Conservation (phyloP, 2,329 filamentous ascomycete species). For the Magnaporthiopsis rhizophila region DNA sequence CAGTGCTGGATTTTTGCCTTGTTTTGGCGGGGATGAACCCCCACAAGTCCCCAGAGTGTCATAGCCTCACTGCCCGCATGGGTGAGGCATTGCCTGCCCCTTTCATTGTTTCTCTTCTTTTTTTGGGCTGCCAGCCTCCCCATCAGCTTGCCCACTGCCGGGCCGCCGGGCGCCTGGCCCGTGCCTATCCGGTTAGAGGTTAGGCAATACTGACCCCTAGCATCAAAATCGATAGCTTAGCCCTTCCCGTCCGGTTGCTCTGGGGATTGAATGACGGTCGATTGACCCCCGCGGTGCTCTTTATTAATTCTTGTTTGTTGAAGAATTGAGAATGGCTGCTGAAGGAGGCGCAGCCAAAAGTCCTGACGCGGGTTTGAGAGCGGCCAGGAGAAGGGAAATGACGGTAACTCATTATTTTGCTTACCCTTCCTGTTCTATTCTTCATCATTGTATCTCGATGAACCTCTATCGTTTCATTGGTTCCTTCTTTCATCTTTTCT, state of each 20-base stretch:
- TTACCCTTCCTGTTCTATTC: not conserved
- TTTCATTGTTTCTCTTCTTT: not conserved
- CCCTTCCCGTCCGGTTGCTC: not conserved
- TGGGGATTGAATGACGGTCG: not conserved
- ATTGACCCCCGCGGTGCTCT: no score
- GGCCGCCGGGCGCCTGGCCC: no score
- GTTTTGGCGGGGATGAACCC: no score
- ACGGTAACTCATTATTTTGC: not conserved
- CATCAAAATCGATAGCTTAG: not conserved
- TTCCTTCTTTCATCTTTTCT: no score
- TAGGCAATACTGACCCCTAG: not conserved
- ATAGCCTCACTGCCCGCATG: no score
- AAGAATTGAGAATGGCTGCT: not conserved
- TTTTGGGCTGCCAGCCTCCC: not conserved
- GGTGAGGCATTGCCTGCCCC: no score
- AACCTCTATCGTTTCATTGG: no score
- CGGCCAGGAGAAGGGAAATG: not conserved
- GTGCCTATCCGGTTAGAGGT: not conserved
- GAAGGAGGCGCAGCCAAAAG: not conserved
- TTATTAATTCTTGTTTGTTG: not conserved
- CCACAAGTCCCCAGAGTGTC: no score
- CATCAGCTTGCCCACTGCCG: no score
- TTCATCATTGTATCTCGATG: no score
- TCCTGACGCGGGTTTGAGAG: no score
- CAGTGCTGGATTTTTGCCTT: no score